Evolutionary conservation across 495 filamentous ascomycete species (phyloP).

Genomic region (Daldinia grandis): DNA sequence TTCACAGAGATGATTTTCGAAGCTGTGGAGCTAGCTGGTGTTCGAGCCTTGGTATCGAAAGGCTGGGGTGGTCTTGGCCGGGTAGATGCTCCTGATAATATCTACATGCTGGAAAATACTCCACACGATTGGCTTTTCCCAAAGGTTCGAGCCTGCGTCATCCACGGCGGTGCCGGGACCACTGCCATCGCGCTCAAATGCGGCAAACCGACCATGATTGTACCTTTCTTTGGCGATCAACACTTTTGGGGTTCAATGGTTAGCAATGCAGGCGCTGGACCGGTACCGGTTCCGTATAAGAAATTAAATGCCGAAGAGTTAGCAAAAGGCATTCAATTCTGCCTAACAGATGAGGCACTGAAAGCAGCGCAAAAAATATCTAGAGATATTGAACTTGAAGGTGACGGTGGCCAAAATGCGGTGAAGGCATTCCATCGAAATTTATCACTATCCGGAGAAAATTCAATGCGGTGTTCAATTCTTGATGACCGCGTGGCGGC

Average conservation of each 20-base stretch:
- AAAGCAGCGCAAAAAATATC: conserved; percentile 67
- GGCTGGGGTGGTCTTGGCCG: conserved; percentile 73
- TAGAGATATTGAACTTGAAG: conserved; percentile 69
- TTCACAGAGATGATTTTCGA: conserved; percentile 71
- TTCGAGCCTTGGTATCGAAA: conserved; percentile 70
- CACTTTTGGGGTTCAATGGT: conserved; percentile 86
- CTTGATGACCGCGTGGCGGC: conserved; percentile 70
- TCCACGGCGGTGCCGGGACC: conserved; percentile 73
- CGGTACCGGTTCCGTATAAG: conserved; percentile 77
- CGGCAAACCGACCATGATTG: conserved; percentile 71
- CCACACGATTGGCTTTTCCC: conserved; percentile 77
- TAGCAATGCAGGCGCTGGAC: conserved; percentile 69
- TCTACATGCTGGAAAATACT: conserved; percentile 71
- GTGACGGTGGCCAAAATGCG: conserved; percentile 76
- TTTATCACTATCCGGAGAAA: conserved; percentile 62
- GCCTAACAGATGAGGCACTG: conserved; percentile 65
- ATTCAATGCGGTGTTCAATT: conserved; percentile 74
- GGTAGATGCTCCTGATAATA: conserved; percentile 62
- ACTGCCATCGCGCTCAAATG: conserved; percentile 71
- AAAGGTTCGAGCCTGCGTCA: conserved; percentile 65
- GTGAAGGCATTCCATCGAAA: conserved; percentile 74
- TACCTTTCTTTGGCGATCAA: conserved; percentile 79
- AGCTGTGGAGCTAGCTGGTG: conserved; percentile 65
- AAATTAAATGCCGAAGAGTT: conserved; percentile 68
- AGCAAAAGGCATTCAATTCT: conserved; percentile 73